Evolutionary conservation across 148 eudicot genomes (phyloP), one percentile per base, ranked within the genome.

Genomic region (Polygonum aviculare): DNA sequence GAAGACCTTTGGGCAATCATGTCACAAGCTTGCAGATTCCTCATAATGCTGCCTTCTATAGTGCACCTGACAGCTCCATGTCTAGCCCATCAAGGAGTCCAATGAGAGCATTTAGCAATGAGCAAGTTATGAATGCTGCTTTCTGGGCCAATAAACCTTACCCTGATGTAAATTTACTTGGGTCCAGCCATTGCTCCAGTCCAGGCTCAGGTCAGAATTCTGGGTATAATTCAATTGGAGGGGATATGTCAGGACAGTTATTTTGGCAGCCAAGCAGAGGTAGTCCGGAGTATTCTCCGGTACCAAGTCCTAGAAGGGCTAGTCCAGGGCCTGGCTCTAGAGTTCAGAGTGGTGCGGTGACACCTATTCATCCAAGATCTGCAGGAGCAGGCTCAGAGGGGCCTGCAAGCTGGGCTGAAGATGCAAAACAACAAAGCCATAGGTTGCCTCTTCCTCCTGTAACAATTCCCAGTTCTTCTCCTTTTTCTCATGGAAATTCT

Each of bases 11-110:
- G 79, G 82, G 87, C 78, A 86, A 87, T 80, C 96, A 85, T 69
- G 87, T 95, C 44, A 81, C 94, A 40, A 87, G 78, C 84, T 81
- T 89, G 78, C 97, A 85, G 82, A 90, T 90, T 71, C 94, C 97
- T 35, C 67, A 74, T 70, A 89, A 84, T 81, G 88, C 91, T 75
- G 85, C 88, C 65, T 86, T 92, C 79, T 90, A 49, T 75, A 90
- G 91, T 86, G 94, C 97, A 67, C 96, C 94, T 57, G 99, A 92
- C 75, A 95, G 97, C 85, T 90, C 96, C 50, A 73, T 88, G 86
- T 95, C 97, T 44, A 92, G 97, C 73, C 99, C 99, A 75, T 95
- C 97, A 50, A 90, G 97, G 83, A 95, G 99, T 77, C 99, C 99
- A 44, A 79, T 90, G 82, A 88, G 97, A 85, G 85, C 84, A 40